A percentile compares a stretch with the other conserved stretches of the same genome.
phyloP scores from a whole-genome alignment of 306 rosid species.

The Arachis stenosperma region DNA sequence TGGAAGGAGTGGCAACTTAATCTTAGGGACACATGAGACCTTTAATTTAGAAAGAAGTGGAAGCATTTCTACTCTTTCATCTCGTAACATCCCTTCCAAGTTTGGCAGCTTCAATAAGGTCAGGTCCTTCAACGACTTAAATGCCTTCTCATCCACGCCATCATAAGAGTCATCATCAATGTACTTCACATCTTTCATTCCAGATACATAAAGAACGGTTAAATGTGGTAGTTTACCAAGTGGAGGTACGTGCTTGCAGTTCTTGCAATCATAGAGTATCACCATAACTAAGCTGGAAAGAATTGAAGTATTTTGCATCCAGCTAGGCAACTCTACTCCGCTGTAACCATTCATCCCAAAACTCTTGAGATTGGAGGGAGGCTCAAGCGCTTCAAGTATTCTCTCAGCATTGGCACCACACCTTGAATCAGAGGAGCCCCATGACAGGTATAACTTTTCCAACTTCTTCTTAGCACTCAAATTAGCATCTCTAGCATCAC shows the following conservation, averaged over 20 bases:
- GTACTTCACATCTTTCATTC: constrained; percentile 7
- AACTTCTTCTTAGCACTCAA: neutral
- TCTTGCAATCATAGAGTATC: neutral
- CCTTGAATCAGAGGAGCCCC: neutral
- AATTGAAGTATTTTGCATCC: neutral
- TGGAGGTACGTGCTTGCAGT: neutral
- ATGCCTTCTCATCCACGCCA: neutral
- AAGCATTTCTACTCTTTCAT: neutral
- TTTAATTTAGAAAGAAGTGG: neutral
- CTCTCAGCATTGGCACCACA: neutral
- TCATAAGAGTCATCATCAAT: constrained; percentile 8
- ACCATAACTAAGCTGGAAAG: neutral
- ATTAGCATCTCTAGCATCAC: constrained; percentile 5
- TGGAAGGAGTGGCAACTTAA: neutral
- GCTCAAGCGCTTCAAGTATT: constrained; percentile 18
- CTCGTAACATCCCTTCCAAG: constrained; percentile 6
- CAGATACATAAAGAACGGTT: neutral
- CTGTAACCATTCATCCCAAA: neutral
- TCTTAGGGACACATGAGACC: neutral
- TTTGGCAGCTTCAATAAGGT: neutral
- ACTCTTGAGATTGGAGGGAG: neutral
- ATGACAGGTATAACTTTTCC: neutral
- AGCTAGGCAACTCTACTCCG: neutral
- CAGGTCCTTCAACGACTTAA: neutral
- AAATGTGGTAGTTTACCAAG: constrained; percentile 18